These are phyloP conservation scores for Boletus sp. DNA, from an alignment of 1,284 basidiomycete species.

Conservation along the genomic window DNA sequence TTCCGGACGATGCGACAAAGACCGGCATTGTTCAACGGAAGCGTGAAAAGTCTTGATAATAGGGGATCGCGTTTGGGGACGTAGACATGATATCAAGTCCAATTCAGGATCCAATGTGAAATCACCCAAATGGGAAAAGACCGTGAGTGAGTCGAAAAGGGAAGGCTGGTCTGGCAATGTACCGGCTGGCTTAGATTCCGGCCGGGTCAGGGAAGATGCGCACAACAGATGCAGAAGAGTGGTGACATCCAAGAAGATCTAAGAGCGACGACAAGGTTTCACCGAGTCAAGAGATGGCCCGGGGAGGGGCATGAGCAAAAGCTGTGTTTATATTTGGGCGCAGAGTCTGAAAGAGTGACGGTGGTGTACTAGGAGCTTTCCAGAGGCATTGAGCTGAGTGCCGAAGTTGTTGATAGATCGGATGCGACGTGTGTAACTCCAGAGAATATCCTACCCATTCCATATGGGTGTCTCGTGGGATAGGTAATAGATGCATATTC, in stretches of 20 bases:
- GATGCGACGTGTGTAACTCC: background rate
- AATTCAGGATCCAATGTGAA: background rate
- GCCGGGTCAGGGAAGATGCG: background rate
- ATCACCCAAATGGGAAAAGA: background rate
- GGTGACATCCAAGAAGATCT: background rate
- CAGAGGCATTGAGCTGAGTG: background rate
- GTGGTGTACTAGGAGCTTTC: background rate
- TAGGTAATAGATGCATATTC: too few species aligned
- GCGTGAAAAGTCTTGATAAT: background rate
- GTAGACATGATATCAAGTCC: background rate
- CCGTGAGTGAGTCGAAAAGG: background rate
- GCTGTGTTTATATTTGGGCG: background rate
- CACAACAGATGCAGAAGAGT: background rate
- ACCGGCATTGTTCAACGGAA: background rate
- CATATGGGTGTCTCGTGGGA: background rate
- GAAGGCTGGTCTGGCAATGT: background rate
- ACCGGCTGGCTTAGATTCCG: background rate
- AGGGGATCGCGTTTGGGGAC: background rate
- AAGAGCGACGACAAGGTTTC: background rate
- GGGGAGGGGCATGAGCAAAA: background rate
- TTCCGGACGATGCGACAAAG: background rate
- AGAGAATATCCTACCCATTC: background rate
- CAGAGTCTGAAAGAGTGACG: background rate
- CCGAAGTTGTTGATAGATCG: background rate
- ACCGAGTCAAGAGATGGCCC: background rate